Evolutionary conservation across 768 basidiomycete species (phyloP).

Genomic region (Boletus vinaceobasis): DNA sequence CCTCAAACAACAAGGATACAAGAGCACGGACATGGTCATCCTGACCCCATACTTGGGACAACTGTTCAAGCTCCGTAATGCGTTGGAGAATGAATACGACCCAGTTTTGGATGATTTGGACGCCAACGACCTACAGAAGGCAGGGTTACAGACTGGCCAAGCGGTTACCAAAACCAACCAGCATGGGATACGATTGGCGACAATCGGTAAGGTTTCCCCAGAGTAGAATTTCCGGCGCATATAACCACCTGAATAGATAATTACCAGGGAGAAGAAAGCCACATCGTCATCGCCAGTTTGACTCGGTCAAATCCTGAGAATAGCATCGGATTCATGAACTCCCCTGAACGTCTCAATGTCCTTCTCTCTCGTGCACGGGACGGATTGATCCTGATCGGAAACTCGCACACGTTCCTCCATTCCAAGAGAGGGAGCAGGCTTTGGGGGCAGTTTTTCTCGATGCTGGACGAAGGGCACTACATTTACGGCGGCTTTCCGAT

Average conservation of each 20-base stretch:
- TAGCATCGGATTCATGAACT: conserved; percentile 69
- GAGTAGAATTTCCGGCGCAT: background rate
- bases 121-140: conserved; percentile 52
- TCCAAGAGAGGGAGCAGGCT: conserved; percentile 51
- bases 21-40: conserved; percentile 55
- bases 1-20: conserved; percentile 67
- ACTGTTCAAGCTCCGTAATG: conserved; percentile 45
- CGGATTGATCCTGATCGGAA: conserved; percentile 65
- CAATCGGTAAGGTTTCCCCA: conserved; percentile 48
- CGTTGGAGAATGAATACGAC: conserved; percentile 46
- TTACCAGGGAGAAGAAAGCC: conserved; percentile 73
- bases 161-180: conserved; percentile 39
- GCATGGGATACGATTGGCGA: conserved; percentile 51
- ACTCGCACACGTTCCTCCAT: conserved; percentile 55
- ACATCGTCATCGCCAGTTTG: conserved; percentile 61
- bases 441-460: conserved; percentile 49
- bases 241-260: conserved; percentile 46
- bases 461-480: conserved; percentile 41
- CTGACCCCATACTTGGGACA: conserved; percentile 72
- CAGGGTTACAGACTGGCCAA: conserved; percentile 44
- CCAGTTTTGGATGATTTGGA: conserved; percentile 66
- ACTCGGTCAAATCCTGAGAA: conserved; percentile 55
- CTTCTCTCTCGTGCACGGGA: conserved; percentile 67
- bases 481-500: conserved; percentile 62
- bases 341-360: conserved; percentile 72